A percentile compares a stretch with the other conserved stretches of the same genome.
Conservation (phyloP, 1,284 basidiomycete species). For the Trametes polyzona region DNA sequence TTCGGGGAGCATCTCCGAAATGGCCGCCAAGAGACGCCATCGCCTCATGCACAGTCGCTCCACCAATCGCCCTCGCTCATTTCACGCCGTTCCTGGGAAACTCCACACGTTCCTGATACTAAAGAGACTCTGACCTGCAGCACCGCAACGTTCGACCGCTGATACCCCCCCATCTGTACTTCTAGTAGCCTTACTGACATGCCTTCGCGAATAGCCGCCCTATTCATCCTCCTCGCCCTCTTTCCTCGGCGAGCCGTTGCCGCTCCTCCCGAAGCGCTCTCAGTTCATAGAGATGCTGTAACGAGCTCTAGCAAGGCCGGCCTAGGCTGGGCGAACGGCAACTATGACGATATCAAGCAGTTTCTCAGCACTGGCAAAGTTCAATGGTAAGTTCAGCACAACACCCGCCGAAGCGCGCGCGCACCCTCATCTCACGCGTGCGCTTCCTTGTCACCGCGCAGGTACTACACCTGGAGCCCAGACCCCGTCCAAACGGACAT, state of each 20-base stretch:
- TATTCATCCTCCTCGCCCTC: constrained; percentile 14
- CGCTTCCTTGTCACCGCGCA: constrained; percentile 17
- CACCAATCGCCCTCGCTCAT: background rate
- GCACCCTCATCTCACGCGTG: background rate
- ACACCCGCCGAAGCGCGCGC: background rate
- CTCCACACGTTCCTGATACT: constrained; percentile 6
- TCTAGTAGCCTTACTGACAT: constrained; percentile 5
- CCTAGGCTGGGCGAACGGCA: constrained; percentile 40
- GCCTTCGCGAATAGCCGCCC: constrained; percentile 11
- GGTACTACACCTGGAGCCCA: constrained; percentile 42
- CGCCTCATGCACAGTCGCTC: background rate
- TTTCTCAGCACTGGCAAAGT: constrained; percentile 37
- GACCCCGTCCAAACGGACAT: constrained; percentile 29
- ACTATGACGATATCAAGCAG: constrained; percentile 32
- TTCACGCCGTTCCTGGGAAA: background rate
- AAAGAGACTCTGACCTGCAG: background rate
- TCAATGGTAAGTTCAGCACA: constrained; percentile 31
- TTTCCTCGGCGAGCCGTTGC: constrained; percentile 9
- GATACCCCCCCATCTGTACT: background rate
- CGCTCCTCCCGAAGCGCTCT: background rate
- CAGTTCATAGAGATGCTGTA: background rate
- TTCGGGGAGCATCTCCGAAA: too few species aligned
- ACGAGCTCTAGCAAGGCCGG: constrained; percentile 32
- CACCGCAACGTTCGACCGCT: background rate
- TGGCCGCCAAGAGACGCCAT: background rate